Conservation (phyloP, 805 yeast genomes). For the Candida berthetii region DNA sequence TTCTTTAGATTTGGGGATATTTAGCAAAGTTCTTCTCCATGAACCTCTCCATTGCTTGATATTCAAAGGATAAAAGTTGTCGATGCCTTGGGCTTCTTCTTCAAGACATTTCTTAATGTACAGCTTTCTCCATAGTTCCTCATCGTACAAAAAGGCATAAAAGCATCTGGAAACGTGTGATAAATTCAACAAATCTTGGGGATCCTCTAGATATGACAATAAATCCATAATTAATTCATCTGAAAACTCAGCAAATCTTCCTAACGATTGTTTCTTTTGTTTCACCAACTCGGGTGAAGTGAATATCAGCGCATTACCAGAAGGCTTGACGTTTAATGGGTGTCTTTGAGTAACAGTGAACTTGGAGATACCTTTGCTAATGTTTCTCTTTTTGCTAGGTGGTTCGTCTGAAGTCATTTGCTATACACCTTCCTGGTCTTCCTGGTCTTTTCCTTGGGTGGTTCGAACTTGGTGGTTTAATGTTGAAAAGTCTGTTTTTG, state of each 20-base stretch:
- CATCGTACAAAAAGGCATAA: constrained; percentile 70
- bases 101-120: constrained; percentile 28
- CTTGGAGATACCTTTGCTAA: constrained; percentile 16
- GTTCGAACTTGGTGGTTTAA: too few relatives aligned
- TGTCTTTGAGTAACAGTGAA: constrained; percentile 38
- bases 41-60: constrained; percentile 62
- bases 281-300: constrained; percentile 10
- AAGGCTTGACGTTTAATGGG: constrained; percentile 70
- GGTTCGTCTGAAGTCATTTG: constrained; percentile 16
- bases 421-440: background rate
- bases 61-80: constrained; percentile 18
- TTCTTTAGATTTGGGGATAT: constrained; percentile 30
- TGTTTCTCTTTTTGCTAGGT: constrained; percentile 14
- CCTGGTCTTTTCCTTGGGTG: too few relatives aligned
- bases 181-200: constrained; percentile 41
- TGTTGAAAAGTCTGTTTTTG: too few relatives aligned
- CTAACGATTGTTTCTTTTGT: constrained; percentile 34
- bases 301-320: constrained; percentile 55
- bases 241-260: constrained; percentile 42
- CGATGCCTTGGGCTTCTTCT: constrained; percentile 8
- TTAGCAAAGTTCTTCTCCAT: constrained; percentile 64
- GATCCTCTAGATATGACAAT: constrained; percentile 40
- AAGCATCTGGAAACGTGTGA: constrained; percentile 58
- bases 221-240: constrained; percentile 62
- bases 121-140: constrained; percentile 73